These are phyloP conservation scores for Fusarium siculi DNA, from an alignment of 2,329 filamentous ascomycete genomes.

Conservation along the genomic window DNA sequence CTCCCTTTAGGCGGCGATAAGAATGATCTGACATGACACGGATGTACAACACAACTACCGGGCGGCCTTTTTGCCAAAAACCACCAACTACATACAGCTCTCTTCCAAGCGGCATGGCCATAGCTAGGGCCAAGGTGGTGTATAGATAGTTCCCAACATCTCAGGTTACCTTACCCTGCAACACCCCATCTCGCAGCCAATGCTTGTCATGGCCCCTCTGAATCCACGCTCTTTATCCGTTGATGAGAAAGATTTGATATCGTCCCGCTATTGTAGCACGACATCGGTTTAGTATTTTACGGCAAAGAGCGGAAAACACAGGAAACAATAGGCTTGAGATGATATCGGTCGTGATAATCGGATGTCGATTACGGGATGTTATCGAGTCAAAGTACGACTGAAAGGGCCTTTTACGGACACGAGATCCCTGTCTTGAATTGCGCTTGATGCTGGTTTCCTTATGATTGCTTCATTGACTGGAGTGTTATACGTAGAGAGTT, in stretches of 20 bases:
- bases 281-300: conserved; percentile 10
- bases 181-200: conserved; percentile 22
- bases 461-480: background rate
- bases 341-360: background rate
- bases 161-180: conserved; percentile 43
- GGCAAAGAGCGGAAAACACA: conserved; percentile 40
- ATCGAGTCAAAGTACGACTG: background rate
- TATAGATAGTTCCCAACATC: conserved; percentile 28
- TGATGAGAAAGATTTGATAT: conserved; percentile 4
- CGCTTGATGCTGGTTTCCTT: background rate
- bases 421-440: conserved; percentile 20
- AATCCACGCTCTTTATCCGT: background rate
- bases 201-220: conserved; percentile 7
- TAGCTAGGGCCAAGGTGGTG: conserved; percentile 14
- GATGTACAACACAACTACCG: conserved; percentile 35
- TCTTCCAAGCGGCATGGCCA: background rate
- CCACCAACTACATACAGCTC: background rate
- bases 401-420: conserved; percentile 37
- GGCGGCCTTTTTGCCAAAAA: conserved; percentile 26
- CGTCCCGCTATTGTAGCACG: conserved; percentile 25
- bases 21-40: conserved; percentile 44
- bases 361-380: conserved; percentile 2
- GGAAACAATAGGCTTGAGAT: conserved; percentile 30
- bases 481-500: background rate
- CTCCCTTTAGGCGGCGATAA: conserved; percentile 40